Base-by-base conservation (phyloP, 345 rosid species). In the Cardamine occulta region DNA sequence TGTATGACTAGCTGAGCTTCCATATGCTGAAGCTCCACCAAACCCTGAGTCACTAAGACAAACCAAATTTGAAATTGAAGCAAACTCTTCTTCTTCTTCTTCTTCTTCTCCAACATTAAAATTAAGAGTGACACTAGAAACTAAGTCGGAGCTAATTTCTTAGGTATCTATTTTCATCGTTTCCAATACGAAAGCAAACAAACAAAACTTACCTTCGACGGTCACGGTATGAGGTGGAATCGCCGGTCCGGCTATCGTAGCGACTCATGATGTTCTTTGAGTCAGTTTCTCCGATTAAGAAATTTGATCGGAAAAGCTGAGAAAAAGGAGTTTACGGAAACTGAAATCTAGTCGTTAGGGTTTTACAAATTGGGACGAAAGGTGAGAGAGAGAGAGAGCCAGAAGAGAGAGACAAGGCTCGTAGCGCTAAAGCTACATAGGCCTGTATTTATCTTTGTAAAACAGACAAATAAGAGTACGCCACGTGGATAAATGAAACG, bases 211-310 rank as follows among this genome's bases (percentile, higher is more conserved):
- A 96, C 99, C 97, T 91, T 73, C 85, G 82, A 74, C 98, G 88
- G 84, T 89, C 97, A 72, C 97, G 98, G 79, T 96, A 96, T 5
- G 99, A 93, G 19, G 87, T 58, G 65, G 97, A 91, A 83, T 96
- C 98, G 45, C 91, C 85, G 60, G 98, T 70, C 32, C 98, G 99
- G 81, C 94, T 84, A 81, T 96, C 99, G 83, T 93, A 84, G 63
- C 99, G 95, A 85, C 98, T 93, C 98, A 96, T 95, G 74, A 62
- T 71, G 34, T n/a, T 10, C 23, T 29, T 52, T 52, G 58, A 45
- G 12, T 29, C 58, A 52, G 15, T 40, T 19, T 31, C 60, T 65
- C 42, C 68, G 68, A 35, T 19, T 34, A 57, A 17, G 56, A 77
- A 11, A 57, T 34, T 45, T 47, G 40, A 47, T 21, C 64, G 55